Evolutionary conservation across 2,329 filamentous ascomycete species (phyloP).

Genomic region (Talaromyces sp.): DNA sequence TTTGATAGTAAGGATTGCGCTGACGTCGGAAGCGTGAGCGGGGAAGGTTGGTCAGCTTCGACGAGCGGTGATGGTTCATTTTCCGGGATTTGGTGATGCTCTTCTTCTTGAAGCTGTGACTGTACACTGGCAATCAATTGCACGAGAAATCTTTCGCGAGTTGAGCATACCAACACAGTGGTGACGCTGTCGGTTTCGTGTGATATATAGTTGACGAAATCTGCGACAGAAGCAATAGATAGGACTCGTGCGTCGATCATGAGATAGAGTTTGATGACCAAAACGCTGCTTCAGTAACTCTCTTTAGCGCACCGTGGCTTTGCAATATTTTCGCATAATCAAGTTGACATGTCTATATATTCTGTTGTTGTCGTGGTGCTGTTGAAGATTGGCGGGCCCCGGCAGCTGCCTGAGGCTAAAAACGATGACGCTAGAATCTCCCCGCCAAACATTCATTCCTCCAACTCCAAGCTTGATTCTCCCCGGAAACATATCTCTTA

Average conservation of each 20-base stretch:
- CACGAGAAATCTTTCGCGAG: slow-evolving; percentile 61
- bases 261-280: background rate
- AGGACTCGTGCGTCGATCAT: slow-evolving; percentile 18
- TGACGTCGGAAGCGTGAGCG: background rate
- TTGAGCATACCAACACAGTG: slow-evolving; percentile 68
- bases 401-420: background rate
- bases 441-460: background rate
- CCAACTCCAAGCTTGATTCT: background rate
- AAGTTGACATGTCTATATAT: background rate
- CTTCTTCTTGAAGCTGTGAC: background rate
- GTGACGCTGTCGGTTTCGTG: slow-evolving; percentile 55
- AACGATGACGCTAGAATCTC: slow-evolving; percentile 10
- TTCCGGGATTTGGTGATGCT: slow-evolving; percentile 2
- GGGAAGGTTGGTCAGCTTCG: background rate
- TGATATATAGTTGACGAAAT: slow-evolving; percentile 63
- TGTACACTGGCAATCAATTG: slow-evolving; percentile 53
- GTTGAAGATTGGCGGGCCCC: background rate
- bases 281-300: background rate
- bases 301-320: background rate
- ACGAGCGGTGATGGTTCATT: background rate
- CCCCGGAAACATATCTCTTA: background rate
- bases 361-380: background rate
- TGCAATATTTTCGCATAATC: background rate
- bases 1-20: slow-evolving; percentile 50
- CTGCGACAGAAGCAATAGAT: slow-evolving; percentile 47